A percentile compares a stretch with the other conserved stretches of the same genome.
Conservation (phyloP, 208 protist genomes). For the Acanthamoeba lenticulata region DNA sequence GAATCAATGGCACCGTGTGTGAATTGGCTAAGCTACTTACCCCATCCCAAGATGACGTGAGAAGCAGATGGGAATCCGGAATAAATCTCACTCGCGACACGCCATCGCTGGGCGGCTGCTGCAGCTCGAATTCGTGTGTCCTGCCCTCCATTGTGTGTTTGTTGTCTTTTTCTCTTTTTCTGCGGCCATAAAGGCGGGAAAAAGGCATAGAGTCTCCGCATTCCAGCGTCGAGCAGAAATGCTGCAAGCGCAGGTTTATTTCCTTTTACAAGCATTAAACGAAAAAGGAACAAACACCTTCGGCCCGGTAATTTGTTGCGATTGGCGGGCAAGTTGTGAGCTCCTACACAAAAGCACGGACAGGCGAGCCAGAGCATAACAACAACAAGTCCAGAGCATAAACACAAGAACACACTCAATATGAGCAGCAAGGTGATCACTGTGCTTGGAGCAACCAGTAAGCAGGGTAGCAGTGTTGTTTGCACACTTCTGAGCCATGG, state of each 20-base stretch:
- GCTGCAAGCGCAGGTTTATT: too few relatives aligned
- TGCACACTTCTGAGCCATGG: not conserved
- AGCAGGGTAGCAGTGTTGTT: not conserved
- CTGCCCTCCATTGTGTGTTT: not conserved
- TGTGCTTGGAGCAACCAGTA: not conserved
- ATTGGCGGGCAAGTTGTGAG: not conserved
- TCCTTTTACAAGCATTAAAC: too few relatives aligned
- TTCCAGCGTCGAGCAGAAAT: rapidly evolving
- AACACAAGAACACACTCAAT: not conserved
- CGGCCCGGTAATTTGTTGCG: not conserved
- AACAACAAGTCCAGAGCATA: not conserved
- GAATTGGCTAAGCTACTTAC: not conserved
- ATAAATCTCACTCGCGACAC: not conserved
- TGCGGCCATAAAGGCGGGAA: not conserved
- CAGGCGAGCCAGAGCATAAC: not conserved
- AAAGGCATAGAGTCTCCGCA: not conserved
- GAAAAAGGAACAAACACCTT: not conserved
- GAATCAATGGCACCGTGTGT: not conserved
- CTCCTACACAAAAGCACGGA: not conserved
- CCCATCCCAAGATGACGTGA: slow-evolving; percentile 27
- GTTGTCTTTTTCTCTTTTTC: not conserved
- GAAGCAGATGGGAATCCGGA: not conserved
- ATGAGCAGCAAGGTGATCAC: not conserved
- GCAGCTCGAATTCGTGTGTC: not conserved
- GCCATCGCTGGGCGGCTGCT: slow-evolving; percentile 13